Percentiles rank a stretch among this genome's conserved stretches.
Conservation (phyloP, 495 filamentous ascomycete genomes). For the Penicillium parvum region DNA sequence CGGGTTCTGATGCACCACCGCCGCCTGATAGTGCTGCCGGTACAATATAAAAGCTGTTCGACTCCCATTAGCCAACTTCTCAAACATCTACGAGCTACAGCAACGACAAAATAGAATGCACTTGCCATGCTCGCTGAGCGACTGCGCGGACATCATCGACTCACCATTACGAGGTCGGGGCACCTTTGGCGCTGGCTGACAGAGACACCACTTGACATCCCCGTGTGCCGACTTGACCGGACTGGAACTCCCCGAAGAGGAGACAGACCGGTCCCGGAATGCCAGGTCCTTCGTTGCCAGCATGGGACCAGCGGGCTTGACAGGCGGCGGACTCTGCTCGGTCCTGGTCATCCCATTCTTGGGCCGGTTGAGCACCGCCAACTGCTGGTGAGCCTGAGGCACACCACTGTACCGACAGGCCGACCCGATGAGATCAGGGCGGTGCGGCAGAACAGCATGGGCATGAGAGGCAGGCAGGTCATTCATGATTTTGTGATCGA, state of each 20-base stretch:
- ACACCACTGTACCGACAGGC: conserved; percentile 22
- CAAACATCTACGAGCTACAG: conserved; percentile 8
- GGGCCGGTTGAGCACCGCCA: conserved; percentile 26
- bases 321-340: conserved; percentile 1
- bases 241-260: conserved; percentile 34
- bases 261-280: conserved; percentile 18
- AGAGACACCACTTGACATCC: conserved; percentile 74
- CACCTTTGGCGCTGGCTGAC: conserved; percentile 89
- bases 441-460: conserved; percentile 10
- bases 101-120: conserved; percentile 15
- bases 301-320: conserved; percentile 7
- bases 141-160: conserved; percentile 32
- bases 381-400: conserved; percentile 26
- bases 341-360: conserved; percentile 20
- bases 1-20: conserved; percentile 75
- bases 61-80: conserved; percentile 12
- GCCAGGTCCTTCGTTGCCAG: conserved; percentile 10
- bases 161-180: conserved; percentile 92
- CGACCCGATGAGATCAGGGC: conserved; percentile 2
- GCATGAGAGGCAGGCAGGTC: conserved; percentile 24
- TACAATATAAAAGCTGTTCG: conserved; percentile 92
- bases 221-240: conserved; percentile 32
- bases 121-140: conserved; percentile 23
- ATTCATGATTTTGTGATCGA: conserved; percentile 52
- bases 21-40: conserved; percentile 85